Evolutionary conservation across 495 filamentous ascomycete species (phyloP), one percentile per base, ranked within the genome.

Genomic region (Xylaria palmicola): DNA sequence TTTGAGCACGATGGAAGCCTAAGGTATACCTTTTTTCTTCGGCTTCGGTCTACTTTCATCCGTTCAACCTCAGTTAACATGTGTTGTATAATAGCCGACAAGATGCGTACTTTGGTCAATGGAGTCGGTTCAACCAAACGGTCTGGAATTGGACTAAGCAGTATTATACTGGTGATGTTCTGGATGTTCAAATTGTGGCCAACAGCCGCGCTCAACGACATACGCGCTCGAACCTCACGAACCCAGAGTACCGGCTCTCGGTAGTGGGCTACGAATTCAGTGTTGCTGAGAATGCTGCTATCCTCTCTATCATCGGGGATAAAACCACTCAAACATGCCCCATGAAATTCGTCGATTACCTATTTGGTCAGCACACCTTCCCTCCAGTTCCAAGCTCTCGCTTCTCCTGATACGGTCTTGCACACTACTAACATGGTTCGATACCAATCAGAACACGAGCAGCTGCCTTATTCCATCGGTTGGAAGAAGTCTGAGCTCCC

Each of bases 1-100:
- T 65, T 83, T 2, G 81, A 84, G 55, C 80, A 83, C 48, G 81
- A 84, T 64, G 80, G 69, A 6, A 82, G 79, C 56, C 59, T 83
- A 30, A 81, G 78, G 80, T 81, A 51, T 32, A 66, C 70, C 4
- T 13, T 27, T 39, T 20, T 53, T n/a, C 26, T 29, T 2, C 19
- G 27, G 3, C 17, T 6, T 44, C n/a, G 17, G 3, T 37, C 6
- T 39, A 22, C 2, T 4, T n/a, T 20, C 15, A 54, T 17, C 29
- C 20, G 32, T 50, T 15, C 4, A 17, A 36, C 17, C 32, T 36
- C 6, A 6, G 13, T 26, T 39, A 47, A 22, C 24, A 22, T 7
- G 47, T 24, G 0, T 39, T 6, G 12, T n/a, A 45, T 27, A 52
- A 20, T 54, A 81, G 77, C 59, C 79, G 81, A 6, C 44, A 68